Conservation (phyloP, 1,284 basidiomycete species). For the Chondrostereum purpureum region DNA sequence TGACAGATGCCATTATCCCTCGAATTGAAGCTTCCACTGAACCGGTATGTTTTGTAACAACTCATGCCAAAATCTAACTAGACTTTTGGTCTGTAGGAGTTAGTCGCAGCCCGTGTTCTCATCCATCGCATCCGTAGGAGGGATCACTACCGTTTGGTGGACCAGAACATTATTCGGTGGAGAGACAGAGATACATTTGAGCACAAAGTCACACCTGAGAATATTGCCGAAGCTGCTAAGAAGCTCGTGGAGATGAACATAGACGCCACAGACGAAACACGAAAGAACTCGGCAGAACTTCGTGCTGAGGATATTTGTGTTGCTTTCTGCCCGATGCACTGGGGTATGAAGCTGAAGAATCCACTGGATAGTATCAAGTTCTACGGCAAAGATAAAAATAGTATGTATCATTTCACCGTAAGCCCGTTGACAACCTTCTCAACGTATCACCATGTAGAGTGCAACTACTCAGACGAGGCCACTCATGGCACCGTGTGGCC, state of each 20-base stretch:
- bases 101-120: slow-evolving; percentile 51
- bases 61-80: neutral
- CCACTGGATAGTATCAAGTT: slow-evolving; percentile 65
- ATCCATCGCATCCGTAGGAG: slow-evolving; percentile 53
- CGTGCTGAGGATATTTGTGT: slow-evolving; percentile 53
- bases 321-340: slow-evolving; percentile 56
- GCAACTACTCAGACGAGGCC: slow-evolving; percentile 38
- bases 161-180: slow-evolving; percentile 58
- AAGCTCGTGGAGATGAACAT: slow-evolving; percentile 11
- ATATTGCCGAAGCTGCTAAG: slow-evolving; percentile 48
- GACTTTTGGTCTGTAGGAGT: slow-evolving; percentile 37
- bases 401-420: slow-evolving; percentile 1
- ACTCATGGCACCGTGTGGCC: slow-evolving; percentile 63
- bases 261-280: neutral
- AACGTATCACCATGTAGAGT: slow-evolving; percentile 19
- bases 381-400: slow-evolving; percentile 71
- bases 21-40: slow-evolving; percentile 48
- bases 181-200: slow-evolving; percentile 31
- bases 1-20: slow-evolving; percentile 62
- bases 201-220: slow-evolving; percentile 41
- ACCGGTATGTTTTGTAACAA: slow-evolving; percentile 29
- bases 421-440: neutral
- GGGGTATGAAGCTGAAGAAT: slow-evolving; percentile 66
- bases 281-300: slow-evolving; percentile 27
- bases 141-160: slow-evolving; percentile 63